Conservation (phyloP, 2,329 filamentous ascomycete species). For the Fusarium ambrosium region DNA sequence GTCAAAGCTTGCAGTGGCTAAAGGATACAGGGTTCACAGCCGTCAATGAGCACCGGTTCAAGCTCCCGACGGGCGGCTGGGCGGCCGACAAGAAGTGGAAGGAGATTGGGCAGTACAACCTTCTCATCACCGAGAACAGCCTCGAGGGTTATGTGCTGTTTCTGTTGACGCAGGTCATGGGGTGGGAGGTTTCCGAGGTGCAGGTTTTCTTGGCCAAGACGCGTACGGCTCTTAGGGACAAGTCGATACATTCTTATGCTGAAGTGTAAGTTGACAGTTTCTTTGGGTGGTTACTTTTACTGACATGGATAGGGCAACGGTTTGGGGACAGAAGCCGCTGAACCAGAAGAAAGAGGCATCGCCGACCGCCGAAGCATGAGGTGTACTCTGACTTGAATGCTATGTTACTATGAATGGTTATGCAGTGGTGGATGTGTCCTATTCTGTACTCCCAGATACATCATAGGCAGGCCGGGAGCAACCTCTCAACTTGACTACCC, state of each 20-base stretch:
- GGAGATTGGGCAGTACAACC: slow-evolving; percentile 47
- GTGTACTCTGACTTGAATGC: not conserved
- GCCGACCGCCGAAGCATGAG: not conserved
- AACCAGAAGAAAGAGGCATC: not conserved
- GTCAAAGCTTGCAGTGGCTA: slow-evolving; percentile 21
- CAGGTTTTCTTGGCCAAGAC: slow-evolving; percentile 45
- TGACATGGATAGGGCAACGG: not conserved
- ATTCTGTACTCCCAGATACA: not conserved
- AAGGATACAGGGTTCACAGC: slow-evolving; percentile 19
- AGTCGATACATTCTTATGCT: slow-evolving; percentile 42
- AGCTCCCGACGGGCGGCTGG: slow-evolving; percentile 44
- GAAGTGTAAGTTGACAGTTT: slow-evolving; percentile 35
- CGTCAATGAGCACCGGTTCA: slow-evolving; percentile 41
- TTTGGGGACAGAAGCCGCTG: slow-evolving; percentile 7
- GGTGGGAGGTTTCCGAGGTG: slow-evolving; percentile 10
- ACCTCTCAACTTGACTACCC: not conserved
- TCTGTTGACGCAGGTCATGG: not conserved
- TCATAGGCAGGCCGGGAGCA: not conserved
- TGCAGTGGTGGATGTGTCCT: not conserved
- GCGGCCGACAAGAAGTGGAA: slow-evolving; percentile 39
- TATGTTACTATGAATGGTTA: not conserved
- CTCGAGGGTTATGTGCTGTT: not conserved
- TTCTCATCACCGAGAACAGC: slow-evolving; percentile 33
- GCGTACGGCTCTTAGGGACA: slow-evolving; percentile 40
- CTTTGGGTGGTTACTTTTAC: not conserved